A percentile compares a stretch with the other conserved stretches of the same genome.
Conservation (phyloP, 176 grass and related monocot genomes). For the Triticum timopheevii region DNA sequence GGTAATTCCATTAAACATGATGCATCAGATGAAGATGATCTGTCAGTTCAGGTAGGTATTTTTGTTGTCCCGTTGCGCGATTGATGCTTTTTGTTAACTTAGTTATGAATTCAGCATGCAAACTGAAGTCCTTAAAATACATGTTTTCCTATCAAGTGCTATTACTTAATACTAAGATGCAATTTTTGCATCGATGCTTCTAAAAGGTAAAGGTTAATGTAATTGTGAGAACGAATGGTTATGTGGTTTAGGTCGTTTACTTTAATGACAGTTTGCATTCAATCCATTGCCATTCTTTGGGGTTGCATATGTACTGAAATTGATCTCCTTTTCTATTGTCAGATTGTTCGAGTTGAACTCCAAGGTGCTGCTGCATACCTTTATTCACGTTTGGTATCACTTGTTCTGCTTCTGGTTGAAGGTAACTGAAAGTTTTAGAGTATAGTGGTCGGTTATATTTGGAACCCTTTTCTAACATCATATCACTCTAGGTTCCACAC, state of each 20-base stretch:
- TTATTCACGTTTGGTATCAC: slow-evolving; percentile 80
- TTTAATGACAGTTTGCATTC: background rate
- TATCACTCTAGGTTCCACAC: slow-evolving; percentile 55
- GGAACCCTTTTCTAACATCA: slow-evolving; percentile 15
- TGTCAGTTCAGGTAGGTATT: slow-evolving; percentile 60
- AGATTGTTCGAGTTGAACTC: slow-evolving; percentile 78
- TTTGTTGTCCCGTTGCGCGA: background rate
- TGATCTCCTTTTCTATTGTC: background rate
- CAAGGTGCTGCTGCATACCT: slow-evolving; percentile 72
- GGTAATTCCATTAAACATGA: slow-evolving; percentile 30
- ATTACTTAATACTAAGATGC: background rate
- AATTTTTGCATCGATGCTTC: background rate
- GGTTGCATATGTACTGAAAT: background rate
- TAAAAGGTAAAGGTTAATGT: background rate
- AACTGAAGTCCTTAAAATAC: background rate
- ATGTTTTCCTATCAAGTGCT: background rate
- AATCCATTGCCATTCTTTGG: background rate
- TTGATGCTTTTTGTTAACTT: background rate
- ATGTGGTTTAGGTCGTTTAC: background rate
- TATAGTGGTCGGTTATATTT: background rate
- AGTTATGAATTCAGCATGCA: slow-evolving; percentile 1
- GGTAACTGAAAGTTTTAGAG: slow-evolving; percentile 48
- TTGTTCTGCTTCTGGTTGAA: slow-evolving; percentile 94
- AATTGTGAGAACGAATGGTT: background rate
- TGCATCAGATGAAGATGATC: slow-evolving; percentile 24